phyloP scores from a whole-genome alignment of 345 rosid species.

The Capsella bursapastoris region DNA sequence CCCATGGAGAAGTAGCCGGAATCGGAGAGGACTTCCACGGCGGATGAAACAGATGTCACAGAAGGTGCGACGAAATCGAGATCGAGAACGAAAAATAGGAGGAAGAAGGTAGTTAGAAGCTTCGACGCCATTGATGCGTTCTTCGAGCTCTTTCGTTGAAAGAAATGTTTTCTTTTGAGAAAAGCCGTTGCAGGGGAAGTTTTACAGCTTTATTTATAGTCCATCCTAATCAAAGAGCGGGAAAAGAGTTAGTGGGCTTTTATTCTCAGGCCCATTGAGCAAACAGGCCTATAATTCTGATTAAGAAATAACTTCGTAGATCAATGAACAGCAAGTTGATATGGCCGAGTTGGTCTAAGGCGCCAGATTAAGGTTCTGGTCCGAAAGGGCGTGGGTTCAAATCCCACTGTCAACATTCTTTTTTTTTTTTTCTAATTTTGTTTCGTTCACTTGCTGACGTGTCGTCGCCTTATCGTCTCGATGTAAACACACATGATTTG shows the following conservation, averaged over 20 bases:
- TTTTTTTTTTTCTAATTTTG: background rate
- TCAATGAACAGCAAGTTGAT: slow-evolving; percentile 49
- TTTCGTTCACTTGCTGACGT: slow-evolving; percentile 14
- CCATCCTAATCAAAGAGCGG: slow-evolving; percentile 18
- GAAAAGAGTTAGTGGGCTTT: slow-evolving; percentile 25
- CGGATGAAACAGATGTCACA: slow-evolving; percentile 31
- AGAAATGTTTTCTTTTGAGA: background rate
- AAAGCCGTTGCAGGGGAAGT: slow-evolving; percentile 33
- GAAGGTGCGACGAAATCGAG: slow-evolving; percentile 30
- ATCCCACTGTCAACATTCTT: slow-evolving; percentile 79
- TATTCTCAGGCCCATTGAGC: background rate
- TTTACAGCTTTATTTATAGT: background rate
- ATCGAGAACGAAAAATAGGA: slow-evolving; percentile 5
- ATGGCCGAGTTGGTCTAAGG: slow-evolving; percentile 99
- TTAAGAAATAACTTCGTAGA: too few relatives aligned
- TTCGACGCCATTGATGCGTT: slow-evolving; percentile 43
- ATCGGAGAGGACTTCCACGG: slow-evolving; percentile 44
- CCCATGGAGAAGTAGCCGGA: slow-evolving; percentile 57
- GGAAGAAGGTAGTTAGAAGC: slow-evolving; percentile 25
- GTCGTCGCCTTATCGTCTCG: slow-evolving; percentile 27
- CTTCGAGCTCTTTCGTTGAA: slow-evolving; percentile 2
- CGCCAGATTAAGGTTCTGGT: slow-evolving; percentile 99
- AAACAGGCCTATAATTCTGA: too few relatives aligned
- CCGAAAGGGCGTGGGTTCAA: slow-evolving; percentile 99
- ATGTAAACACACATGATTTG: background rate